Conservation (phyloP, 2,329 filamentous ascomycete genomes). For the Diaporthe sp. region DNA sequence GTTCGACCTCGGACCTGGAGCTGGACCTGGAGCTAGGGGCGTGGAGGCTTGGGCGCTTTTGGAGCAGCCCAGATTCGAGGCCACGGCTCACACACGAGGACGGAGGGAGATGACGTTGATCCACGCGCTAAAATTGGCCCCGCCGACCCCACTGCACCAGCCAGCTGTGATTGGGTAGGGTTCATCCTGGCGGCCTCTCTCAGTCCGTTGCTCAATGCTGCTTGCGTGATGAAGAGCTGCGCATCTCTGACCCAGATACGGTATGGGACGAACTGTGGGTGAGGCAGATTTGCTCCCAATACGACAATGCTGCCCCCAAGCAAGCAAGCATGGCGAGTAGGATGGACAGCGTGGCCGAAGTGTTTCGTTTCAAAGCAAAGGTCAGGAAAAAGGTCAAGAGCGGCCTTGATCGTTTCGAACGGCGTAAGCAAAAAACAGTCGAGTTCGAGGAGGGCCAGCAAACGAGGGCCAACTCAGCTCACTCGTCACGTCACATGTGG, state of each 20-base stretch:
- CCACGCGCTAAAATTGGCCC: conserved; percentile 32
- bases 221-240: background rate
- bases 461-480: background rate
- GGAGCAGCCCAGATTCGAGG: background rate
- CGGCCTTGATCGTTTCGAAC: conserved; percentile 18
- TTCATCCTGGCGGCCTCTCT: conserved; percentile 9
- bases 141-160: background rate
- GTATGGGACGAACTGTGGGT: background rate
- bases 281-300: background rate
- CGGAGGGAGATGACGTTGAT: conserved; percentile 36
- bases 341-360: background rate
- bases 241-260: background rate
- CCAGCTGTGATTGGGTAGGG: conserved; percentile 21
- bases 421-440: background rate
- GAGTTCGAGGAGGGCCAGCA: background rate
- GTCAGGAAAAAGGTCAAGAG: background rate
- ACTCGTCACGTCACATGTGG: background rate
- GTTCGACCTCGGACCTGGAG: background rate
- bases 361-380: conserved; percentile 25
- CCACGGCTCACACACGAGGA: background rate
- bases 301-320: background rate
- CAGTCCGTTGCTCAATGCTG: background rate
- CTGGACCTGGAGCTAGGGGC: conserved; percentile 23
- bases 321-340: background rate
- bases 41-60: background rate